These are phyloP conservation scores for Neurospora tetraspora DNA, from an alignment of 495 filamentous ascomycete genomes.

Conservation along the genomic window DNA sequence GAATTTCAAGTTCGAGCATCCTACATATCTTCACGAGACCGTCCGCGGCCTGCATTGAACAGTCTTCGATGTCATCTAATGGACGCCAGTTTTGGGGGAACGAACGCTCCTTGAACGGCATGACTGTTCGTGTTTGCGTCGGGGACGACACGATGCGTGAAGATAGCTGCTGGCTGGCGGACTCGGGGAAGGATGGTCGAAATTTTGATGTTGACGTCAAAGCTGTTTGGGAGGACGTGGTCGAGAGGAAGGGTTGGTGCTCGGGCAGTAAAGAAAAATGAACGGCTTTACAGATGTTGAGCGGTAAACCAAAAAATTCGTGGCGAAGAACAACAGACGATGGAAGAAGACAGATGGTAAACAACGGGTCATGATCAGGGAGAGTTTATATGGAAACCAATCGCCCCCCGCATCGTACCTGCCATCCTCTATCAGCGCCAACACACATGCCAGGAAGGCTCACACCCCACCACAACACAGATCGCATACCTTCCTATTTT, in stretches of 20 bases:
- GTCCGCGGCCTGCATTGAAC: fast-evolving
- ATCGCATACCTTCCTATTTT: not conserved
- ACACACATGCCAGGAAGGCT: not conserved
- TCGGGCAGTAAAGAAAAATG: not conserved
- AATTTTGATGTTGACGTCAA: not conserved
- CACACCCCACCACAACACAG: not conserved
- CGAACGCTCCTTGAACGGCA: not conserved
- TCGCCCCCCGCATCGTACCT: not conserved
- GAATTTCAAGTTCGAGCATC: not conserved
- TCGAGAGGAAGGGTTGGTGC: not conserved
- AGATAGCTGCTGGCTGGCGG: not conserved
- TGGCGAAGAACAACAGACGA: too few relatives aligned
- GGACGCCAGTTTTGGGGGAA: not conserved
- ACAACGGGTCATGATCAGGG: not conserved
- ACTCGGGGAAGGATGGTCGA: not conserved
- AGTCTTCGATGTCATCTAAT: not conserved
- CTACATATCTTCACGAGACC: not conserved
- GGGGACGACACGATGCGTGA: not conserved
- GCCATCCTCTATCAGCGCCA: not conserved
- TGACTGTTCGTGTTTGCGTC: not conserved
- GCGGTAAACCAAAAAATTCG: too few relatives aligned
- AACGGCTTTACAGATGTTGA: not conserved
- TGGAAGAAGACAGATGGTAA: not conserved
- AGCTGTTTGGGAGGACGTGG: not conserved
- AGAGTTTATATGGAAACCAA: not conserved